A percentile compares a stretch with the other conserved stretches of the same genome.
Evolutionary conservation across 495 filamentous ascomycete species (phyloP).

Genomic region (Hypoxylon cercidicola): DNA sequence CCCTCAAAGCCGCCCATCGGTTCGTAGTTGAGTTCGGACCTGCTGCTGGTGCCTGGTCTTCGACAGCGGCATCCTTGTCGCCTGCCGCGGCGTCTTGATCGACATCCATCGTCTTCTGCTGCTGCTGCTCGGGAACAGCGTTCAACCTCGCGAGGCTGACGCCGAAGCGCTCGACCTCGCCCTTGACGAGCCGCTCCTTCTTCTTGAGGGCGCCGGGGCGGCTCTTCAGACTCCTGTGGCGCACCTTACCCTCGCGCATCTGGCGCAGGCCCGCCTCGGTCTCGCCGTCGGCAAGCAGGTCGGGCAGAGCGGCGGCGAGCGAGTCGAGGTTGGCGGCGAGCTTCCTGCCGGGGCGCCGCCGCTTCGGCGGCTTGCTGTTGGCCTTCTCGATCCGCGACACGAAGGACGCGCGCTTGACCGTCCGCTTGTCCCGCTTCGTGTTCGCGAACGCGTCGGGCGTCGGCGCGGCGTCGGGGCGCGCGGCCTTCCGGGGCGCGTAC

Average conservation of each 20-base stretch:
- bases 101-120: conserved; percentile 19
- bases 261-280: conserved; percentile 48
- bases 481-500: conserved; percentile 53
- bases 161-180: conserved; percentile 84
- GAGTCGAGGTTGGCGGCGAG: conserved; percentile 80
- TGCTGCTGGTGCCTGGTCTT: conserved; percentile 1
- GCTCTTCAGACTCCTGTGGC: conserved; percentile 75
- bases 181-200: conserved; percentile 78
- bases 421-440: conserved; percentile 80
- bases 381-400: conserved; percentile 78
- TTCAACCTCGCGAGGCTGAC: conserved; percentile 78
- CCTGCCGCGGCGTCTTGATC: conserved; percentile 2
- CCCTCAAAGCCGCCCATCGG: conserved; percentile 74
- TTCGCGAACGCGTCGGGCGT: conserved; percentile 62
- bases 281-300: conserved; percentile 53
- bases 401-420: conserved; percentile 79
- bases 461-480: conserved; percentile 52
- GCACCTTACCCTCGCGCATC: conserved; percentile 61
- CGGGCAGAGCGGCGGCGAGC: conserved; percentile 80
- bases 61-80: background rate
- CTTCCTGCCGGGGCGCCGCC: conserved; percentile 77
- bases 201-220: conserved; percentile 83
- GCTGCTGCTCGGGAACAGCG: conserved; percentile 48
- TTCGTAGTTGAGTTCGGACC: conserved; percentile 58
- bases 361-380: conserved; percentile 57